Conservation (phyloP, 2,329 filamentous ascomycete genomes). For the Capronia americana region DNA sequence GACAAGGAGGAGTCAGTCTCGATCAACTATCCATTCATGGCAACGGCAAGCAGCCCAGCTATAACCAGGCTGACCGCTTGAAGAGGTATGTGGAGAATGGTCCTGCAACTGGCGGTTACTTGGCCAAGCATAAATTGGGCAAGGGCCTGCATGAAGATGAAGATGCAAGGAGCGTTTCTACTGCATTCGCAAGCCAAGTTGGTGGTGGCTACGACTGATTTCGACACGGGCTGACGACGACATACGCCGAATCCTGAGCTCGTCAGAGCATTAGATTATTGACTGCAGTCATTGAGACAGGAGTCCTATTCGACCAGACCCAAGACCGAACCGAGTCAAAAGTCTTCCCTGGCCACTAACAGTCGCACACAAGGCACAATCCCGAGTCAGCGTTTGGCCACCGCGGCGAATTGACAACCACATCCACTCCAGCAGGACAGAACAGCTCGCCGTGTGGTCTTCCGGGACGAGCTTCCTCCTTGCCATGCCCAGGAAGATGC, state of each 20-base stretch:
- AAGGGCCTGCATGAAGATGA: constrained; percentile 71
- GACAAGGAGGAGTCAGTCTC: constrained; percentile 87
- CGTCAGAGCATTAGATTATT: constrained; percentile 25
- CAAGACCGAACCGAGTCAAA: constrained; percentile 6
- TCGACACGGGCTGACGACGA: constrained; percentile 11
- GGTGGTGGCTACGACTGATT: constrained; percentile 70
- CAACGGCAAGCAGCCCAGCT: constrained; percentile 71
- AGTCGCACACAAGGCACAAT: background rate
- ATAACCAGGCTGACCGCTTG: constrained; percentile 86
- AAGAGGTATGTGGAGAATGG: constrained; percentile 93
- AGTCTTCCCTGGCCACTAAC: constrained; percentile 1
- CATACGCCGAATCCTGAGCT: constrained; percentile 22
- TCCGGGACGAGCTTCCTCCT: background rate
- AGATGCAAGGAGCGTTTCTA: constrained; percentile 94
- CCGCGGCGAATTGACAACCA: constrained; percentile 3
- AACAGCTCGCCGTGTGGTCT: background rate
- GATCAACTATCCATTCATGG: constrained; percentile 73
- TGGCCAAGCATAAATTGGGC: constrained; percentile 62
- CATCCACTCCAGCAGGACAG: background rate
- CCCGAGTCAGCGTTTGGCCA: constrained; percentile 1
- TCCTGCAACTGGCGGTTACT: constrained; percentile 69
- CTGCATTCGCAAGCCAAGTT: constrained; percentile 94
- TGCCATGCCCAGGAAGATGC: background rate
- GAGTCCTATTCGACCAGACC: constrained; percentile 12
- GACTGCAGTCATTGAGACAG: constrained; percentile 22